Evolutionary conservation across 176 grass and related monocot species (phyloP), one percentile per base, ranked within the genome.

Genomic region (Stipa capillata): DNA sequence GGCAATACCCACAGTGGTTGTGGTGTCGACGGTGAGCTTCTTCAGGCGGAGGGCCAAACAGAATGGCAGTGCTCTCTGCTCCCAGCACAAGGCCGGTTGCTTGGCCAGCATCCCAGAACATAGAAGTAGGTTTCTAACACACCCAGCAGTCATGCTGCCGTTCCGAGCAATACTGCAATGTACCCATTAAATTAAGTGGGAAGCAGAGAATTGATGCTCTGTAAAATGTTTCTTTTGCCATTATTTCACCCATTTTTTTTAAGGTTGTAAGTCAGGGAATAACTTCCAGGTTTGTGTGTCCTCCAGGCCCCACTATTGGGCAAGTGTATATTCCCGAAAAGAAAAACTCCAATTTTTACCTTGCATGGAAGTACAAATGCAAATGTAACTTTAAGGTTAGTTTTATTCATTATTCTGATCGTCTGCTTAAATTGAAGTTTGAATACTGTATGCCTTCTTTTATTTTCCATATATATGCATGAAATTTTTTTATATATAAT

Each of bases 11-110:
- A 90, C 28, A 91, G 80, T 42, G 85, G 87, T 7, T 92, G 87
- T 47, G 96, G 96, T 34, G 85, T 98, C 10, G 92, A 98, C 5
- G 92, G 90, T 7, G 96, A 98, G 85, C 89, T 98, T 77, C 84
- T 92, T 85, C 55, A 32, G 48, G 81, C 40, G 23, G 85, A 87
- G 41, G 85, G 81, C 14, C 65, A 89, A 77, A 29, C 76, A 42
- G 87, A 83, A 63, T 90, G 87, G 82, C 71, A 81, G 29, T 91
- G 92, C 85, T 93, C 89, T 24, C 58, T 98, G 52, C 85, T 94
- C 86, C 87, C 90, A 56, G 52, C 80, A 36, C 83, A 89, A 92
- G 87, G 81, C 14, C 53, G 69, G 63, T 90, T 98, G 62, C 90
- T 98, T 58, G 95, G 91, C 7, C 65, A 4, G 64, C 76, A 87